Conservation (phyloP, 768 basidiomycete genomes). For the Sporobolomyces pararoseus region DNA sequence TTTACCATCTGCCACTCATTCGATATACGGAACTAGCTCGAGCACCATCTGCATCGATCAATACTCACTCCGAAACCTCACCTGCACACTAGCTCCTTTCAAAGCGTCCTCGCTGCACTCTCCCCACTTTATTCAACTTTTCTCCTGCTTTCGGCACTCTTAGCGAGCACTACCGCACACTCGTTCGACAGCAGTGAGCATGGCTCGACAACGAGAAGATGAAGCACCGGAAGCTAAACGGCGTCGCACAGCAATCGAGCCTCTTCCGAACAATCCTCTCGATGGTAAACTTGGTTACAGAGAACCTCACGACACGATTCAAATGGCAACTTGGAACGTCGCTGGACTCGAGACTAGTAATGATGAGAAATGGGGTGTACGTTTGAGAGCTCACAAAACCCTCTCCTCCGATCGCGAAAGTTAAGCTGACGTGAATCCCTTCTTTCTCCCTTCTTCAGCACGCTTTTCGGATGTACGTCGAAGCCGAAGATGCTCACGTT, state of each 20-base stretch:
- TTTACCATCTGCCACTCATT: too few relatives aligned
- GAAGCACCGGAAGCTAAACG: slow-evolving; percentile 3
- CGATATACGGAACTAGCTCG: too few relatives aligned
- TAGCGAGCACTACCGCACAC: neutral
- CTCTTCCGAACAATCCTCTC: slow-evolving; percentile 25
- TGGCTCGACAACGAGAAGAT: neutral
- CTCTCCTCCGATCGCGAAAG: neutral
- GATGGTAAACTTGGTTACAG: neutral
- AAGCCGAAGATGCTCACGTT: slow-evolving; percentile 79
- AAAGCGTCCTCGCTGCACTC: too few relatives aligned
- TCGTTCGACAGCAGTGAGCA: neutral
- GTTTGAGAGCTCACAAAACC: neutral
- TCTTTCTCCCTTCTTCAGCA: slow-evolving; percentile 44
- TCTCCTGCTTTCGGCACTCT: neutral
- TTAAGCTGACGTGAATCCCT: neutral
- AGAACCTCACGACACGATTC: slow-evolving; percentile 51
- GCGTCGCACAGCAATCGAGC: neutral
- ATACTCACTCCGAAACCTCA: too few relatives aligned
- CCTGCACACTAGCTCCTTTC: too few relatives aligned
- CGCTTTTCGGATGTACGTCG: slow-evolving; percentile 77
- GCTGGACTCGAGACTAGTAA: slow-evolving; percentile 63
- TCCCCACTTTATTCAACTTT: neutral
- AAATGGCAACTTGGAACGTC: slow-evolving; percentile 74
- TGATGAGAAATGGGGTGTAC: slow-evolving; percentile 20
- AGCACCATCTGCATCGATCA: too few relatives aligned